phyloP scores from a whole-genome alignment of 2,329 filamentous ascomycete genomes.

The Claviceps capensis region DNA sequence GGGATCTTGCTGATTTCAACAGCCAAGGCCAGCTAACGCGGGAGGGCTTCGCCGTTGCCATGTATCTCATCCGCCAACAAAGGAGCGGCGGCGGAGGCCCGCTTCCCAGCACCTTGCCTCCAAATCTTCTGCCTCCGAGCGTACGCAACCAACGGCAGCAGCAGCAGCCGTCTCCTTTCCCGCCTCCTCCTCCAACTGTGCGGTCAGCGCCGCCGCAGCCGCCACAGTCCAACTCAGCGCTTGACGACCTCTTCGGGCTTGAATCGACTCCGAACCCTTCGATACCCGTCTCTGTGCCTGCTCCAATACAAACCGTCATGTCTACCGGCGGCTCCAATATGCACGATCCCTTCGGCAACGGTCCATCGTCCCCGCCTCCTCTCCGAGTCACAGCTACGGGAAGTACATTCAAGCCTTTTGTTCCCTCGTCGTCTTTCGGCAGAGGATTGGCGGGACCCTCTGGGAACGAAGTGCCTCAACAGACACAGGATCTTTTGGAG shows the following conservation, averaged over 20 bases:
- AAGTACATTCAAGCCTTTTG: slow-evolving; percentile 71
- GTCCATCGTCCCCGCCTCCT: slow-evolving; percentile 44
- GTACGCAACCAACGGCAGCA: slow-evolving; percentile 47
- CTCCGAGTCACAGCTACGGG: slow-evolving; percentile 32
- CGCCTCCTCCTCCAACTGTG: slow-evolving; percentile 25
- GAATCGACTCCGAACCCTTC: slow-evolving; percentile 42
- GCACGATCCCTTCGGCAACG: slow-evolving; percentile 49
- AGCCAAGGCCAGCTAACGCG: slow-evolving; percentile 72
- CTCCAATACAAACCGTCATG: slow-evolving; percentile 46
- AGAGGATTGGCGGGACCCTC: slow-evolving; percentile 63
- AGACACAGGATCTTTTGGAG: slow-evolving; percentile 72
- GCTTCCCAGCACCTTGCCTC: slow-evolving; percentile 64
- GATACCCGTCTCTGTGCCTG: slow-evolving; percentile 23
- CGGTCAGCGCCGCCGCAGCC: slow-evolving; percentile 31
- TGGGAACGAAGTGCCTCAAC: slow-evolving; percentile 45
- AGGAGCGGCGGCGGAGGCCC: slow-evolving; percentile 50
- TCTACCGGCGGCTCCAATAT: slow-evolving; percentile 60
- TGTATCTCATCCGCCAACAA: slow-evolving; percentile 92
- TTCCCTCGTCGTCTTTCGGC: slow-evolving; percentile 86
- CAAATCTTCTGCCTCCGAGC: slow-evolving; percentile 72
- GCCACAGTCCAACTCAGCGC: slow-evolving; percentile 58
- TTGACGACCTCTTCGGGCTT: slow-evolving; percentile 88
- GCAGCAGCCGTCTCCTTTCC: slow-evolving; percentile 13
- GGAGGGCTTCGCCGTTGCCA: slow-evolving; percentile 93
- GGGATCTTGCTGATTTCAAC: slow-evolving; percentile 91